Percentiles rank a stretch among this genome's conserved stretches.
Evolutionary conservation across 441 rosid genomes (phyloP).

Genomic region (Eutrema salsugineum): DNA sequence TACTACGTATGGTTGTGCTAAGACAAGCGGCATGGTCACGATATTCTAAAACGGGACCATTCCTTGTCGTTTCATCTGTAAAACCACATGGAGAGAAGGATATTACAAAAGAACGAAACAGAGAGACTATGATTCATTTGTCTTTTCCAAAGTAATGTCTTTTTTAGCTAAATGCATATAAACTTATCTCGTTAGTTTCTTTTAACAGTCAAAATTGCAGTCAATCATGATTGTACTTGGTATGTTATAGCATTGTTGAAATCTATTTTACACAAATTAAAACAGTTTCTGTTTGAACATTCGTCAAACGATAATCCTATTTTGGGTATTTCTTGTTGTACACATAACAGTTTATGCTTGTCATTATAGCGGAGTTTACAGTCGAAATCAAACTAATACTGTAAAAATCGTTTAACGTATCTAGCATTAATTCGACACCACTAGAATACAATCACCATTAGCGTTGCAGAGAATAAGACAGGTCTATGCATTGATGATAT

Average conservation of each 20-base stretch:
- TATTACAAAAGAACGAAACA: conserved; percentile 21
- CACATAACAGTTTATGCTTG: no score
- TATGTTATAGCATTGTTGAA: not conserved
- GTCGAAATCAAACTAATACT: not conserved
- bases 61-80: conserved; percentile 2
- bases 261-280: not conserved
- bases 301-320: not conserved
- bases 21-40: conserved; percentile 24
- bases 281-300: not conserved
- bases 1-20: conserved; percentile 15
- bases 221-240: not conserved
- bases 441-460: conserved; percentile 14
- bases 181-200: not conserved
- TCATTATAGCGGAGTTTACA: not conserved
- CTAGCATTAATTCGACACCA: not conserved
- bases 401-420: not conserved
- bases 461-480: conserved; percentile 13
- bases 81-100: conserved; percentile 27
- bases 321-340: not conserved
- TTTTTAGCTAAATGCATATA: not conserved
- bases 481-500: conserved; percentile 10
- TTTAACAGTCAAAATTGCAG: conserved; percentile 1
- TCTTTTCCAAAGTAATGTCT: not conserved
- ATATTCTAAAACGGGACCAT: conserved; percentile 34
- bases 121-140: conserved; percentile 31